Evolutionary conservation across 306 rosid species (phyloP).

Genomic region (Cyamopsis tetragonoloba): DNA sequence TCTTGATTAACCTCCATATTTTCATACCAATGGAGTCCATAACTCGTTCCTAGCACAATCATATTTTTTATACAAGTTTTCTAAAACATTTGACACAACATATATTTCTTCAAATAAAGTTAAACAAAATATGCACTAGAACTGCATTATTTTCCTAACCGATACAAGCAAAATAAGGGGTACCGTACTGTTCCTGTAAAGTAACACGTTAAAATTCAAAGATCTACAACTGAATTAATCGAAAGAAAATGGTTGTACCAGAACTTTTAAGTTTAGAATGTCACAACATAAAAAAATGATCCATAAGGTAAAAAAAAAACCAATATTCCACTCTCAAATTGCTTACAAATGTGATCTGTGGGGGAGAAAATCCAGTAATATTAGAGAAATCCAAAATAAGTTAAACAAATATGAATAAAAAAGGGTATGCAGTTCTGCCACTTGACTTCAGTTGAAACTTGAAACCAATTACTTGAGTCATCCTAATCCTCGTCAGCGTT

Average conservation of each 20-base stretch:
- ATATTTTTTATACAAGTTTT: too few species aligned
- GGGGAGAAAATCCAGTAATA: slow-evolving; percentile 1
- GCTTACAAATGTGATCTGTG: slow-evolving; percentile 8
- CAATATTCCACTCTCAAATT: slow-evolving; percentile 21
- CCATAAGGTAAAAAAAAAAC: background rate
- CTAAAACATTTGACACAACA: too few species aligned
- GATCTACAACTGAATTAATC: background rate
- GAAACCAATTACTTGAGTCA: background rate
- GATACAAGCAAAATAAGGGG: background rate
- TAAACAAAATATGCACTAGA: too few species aligned
- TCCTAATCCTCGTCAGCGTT: slow-evolving; percentile 48
- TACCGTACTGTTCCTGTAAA: too few species aligned
- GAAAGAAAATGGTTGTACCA: background rate
- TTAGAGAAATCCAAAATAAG: slow-evolving; percentile 22
- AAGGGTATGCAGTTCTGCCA: background rate
- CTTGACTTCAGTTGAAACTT: slow-evolving; percentile 2
- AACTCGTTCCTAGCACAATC: too few species aligned
- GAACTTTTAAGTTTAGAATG: background rate
- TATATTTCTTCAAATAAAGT: too few species aligned
- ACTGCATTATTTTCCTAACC: background rate
- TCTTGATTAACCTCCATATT: too few species aligned
- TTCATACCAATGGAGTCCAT: too few species aligned
- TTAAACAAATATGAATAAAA: background rate
- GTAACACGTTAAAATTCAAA: background rate
- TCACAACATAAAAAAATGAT: background rate